Percentiles rank a stretch among this genome's conserved stretches.
Conservation (phyloP, 768 basidiomycete genomes). For the Kwoniella newhampshirensis region DNA sequence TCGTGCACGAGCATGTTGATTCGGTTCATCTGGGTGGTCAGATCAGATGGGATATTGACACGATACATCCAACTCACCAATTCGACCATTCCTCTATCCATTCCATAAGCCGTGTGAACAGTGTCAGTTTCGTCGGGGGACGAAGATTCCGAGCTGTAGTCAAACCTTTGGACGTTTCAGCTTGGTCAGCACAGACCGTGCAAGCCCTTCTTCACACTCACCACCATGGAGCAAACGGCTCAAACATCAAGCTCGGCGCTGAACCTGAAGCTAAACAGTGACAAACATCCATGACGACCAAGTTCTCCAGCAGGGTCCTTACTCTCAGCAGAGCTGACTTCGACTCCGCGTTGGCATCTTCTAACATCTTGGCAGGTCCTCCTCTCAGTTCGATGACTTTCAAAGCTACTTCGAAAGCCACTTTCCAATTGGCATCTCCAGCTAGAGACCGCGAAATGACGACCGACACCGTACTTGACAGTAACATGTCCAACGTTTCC, state of each 20-base stretch:
- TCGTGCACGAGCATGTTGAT: no score
- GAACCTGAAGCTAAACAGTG: no score
- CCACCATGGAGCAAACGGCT: no score
- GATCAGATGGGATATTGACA: no score
- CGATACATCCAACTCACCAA: conserved; percentile 24
- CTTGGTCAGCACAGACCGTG: not conserved
- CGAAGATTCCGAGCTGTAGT: no score
- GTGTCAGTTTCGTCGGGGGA: conserved; percentile 11
- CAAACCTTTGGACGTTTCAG: no score
- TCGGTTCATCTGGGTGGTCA: no score
- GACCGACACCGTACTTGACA: conserved; percentile 12
- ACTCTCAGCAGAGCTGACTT: conserved; percentile 1
- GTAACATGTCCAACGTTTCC: conserved; percentile 8
- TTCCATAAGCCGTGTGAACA: conserved; percentile 16
- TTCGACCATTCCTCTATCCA: conserved; percentile 22
- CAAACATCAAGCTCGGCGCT: no score
- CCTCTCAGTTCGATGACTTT: conserved; percentile 9
- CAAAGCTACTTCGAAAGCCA: conserved; percentile 14
- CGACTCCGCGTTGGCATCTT: conserved; percentile 1
- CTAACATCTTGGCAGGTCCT: conserved; percentile 16
- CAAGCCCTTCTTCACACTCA: conserved; percentile 3
- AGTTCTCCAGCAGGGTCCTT: conserved; percentile 14
- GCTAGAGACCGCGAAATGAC: conserved; percentile 15
- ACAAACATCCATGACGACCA: conserved; percentile 19
- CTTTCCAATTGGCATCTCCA: conserved; percentile 12